phyloP scores from a whole-genome alignment of 805 yeast species.

The Hyphopichia homilentoma region DNA sequence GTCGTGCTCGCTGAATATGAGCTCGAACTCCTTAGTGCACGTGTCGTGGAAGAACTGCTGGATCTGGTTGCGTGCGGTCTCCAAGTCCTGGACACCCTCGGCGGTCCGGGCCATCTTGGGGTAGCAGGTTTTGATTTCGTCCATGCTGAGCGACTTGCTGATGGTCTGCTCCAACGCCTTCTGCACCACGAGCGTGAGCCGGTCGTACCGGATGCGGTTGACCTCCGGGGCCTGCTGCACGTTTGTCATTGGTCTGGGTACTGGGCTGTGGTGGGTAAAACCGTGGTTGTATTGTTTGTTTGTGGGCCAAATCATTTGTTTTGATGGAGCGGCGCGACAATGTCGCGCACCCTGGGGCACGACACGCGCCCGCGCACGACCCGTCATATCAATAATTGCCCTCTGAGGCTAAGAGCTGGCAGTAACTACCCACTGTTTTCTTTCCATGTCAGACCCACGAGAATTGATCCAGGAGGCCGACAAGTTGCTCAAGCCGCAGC shows the following conservation, averaged over 20 bases:
- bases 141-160: slow-evolving; percentile 44
- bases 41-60: slow-evolving; percentile 48
- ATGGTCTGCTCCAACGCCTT: slow-evolving; percentile 55
- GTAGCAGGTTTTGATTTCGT: slow-evolving; percentile 50
- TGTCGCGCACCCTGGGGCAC: too few relatives aligned
- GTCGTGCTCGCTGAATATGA: slow-evolving; percentile 47
- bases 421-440: too few relatives aligned
- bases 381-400: too few relatives aligned
- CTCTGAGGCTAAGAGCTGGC: too few relatives aligned
- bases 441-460: slow-evolving; percentile 44
- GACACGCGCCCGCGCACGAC: too few relatives aligned
- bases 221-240: neutral
- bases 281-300: too few relatives aligned
- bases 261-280: too few relatives aligned
- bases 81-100: slow-evolving; percentile 43
- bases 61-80: slow-evolving; percentile 50
- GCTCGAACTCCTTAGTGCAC: slow-evolving; percentile 50
- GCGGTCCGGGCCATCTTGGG: slow-evolving; percentile 47
- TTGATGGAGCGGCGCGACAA: too few relatives aligned
- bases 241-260: slow-evolving; percentile 1
- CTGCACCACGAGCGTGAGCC: slow-evolving; percentile 47
- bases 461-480: slow-evolving; percentile 43
- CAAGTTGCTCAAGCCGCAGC: slow-evolving; percentile 50
- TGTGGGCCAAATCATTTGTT: too few relatives aligned
- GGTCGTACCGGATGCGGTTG: slow-evolving; percentile 40